Conservation (phyloP, 306 rosid genomes). For the Sphenostylis stenocarpa region DNA sequence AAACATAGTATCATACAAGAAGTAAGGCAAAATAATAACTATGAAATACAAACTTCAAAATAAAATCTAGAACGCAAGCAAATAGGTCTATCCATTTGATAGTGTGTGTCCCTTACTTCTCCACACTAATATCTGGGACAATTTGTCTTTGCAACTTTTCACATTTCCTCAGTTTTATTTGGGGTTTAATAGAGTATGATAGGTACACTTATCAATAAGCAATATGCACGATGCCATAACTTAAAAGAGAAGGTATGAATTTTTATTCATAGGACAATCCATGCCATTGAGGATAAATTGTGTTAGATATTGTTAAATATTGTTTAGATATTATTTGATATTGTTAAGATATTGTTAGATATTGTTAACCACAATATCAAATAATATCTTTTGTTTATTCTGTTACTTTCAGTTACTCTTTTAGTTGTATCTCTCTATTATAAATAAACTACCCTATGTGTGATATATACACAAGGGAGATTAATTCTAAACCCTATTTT, state of each 20-base stretch:
- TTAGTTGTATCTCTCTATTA: no score
- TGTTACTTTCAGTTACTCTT: no score
- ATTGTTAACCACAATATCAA: no score
- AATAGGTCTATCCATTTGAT: neutral
- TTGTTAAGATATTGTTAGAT: no score
- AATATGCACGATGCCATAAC: neutral
- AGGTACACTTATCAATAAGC: neutral
- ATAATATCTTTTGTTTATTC: no score
- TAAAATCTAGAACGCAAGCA: neutral
- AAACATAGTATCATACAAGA: slow-evolving; percentile 29
- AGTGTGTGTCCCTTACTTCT: neutral
- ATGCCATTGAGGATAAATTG: slow-evolving; percentile 1
- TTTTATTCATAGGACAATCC: neutral
- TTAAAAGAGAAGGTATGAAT: neutral
- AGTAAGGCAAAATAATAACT: slow-evolving; percentile 2
- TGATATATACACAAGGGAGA: no score
- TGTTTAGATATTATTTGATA: no score
- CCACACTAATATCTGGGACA: neutral
- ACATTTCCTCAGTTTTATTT: neutral
- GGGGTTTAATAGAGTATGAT: neutral
- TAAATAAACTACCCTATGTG: no score
- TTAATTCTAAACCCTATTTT: no score
- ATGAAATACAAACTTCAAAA: slow-evolving; percentile 10
- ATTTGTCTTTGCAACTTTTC: neutral
- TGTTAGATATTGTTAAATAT: no score